Conservation (phyloP, 2,329 filamentous ascomycete species). For the Pseudophaeomoniella oleicola region DNA sequence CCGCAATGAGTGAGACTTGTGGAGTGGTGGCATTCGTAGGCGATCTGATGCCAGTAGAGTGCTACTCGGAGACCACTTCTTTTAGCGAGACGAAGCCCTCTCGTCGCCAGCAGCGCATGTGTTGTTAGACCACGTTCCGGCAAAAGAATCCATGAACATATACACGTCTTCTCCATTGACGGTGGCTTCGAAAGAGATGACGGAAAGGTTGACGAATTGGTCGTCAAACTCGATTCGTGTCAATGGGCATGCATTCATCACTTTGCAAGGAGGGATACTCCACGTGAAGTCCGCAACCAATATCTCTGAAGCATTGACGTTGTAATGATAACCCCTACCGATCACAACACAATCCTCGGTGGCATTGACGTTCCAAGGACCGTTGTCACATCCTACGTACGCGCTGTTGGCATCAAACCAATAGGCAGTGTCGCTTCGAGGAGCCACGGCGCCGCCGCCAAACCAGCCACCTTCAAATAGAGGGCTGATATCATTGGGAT, state of each 20-base stretch:
- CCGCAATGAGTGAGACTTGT: too few relatives aligned
- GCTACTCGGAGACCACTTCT: too few relatives aligned
- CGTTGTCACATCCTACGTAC: conserved; percentile 33
- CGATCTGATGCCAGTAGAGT: too few relatives aligned
- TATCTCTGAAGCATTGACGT: conserved; percentile 19
- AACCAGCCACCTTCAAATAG: conserved; percentile 29
- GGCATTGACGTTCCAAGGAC: conserved; percentile 20
- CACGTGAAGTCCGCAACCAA: conserved; percentile 21
- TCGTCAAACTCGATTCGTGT: conserved; percentile 26
- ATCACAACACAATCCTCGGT: conserved; percentile 19
- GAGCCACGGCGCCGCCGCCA: conserved; percentile 30
- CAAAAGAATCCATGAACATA: conserved; percentile 33
- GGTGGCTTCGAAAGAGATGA: conserved; percentile 33
- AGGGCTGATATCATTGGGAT: conserved; percentile 9
- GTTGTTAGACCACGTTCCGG: conserved; percentile 34
- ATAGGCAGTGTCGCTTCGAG: conserved; percentile 26
- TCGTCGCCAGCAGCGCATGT: conserved; percentile 29
- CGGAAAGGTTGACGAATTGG: conserved; percentile 26
- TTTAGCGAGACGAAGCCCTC: background rate
- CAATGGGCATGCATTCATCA: conserved; percentile 26
- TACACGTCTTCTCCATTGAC: conserved; percentile 23
- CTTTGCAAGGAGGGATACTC: conserved; percentile 26
- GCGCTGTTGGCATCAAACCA: conserved; percentile 35
- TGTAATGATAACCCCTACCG: conserved; percentile 31
- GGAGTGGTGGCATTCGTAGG: too few relatives aligned